Evolutionary conservation across 2,329 filamentous ascomycete genomes (phyloP), one percentile per base, ranked within the genome.

Genomic region (Tolypocladium ovalisporum): DNA sequence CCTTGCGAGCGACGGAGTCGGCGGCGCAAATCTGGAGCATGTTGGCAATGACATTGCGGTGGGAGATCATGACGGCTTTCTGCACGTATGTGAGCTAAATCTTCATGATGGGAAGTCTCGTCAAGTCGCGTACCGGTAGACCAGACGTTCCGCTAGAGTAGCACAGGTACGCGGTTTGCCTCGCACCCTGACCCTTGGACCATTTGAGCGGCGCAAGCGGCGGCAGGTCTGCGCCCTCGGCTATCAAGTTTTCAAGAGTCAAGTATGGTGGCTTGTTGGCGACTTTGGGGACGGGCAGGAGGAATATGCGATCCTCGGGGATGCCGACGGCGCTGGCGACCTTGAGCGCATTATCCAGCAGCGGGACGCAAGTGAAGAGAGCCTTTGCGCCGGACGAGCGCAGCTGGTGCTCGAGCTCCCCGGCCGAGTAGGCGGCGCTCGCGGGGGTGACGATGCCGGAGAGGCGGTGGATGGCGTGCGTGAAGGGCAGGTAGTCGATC

Each of bases 11-110:
- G 56, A 73, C 63, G 59, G 67, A 53, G 55, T 79, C 70, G 56
- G 69, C 84, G 0, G 77, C 66, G 8, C 65, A 67, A 56, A 85
- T 77, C 67, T 91, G 88, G 52, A 90, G 65, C 0, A 84, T 80
- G 66, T 92, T 93, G 55, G 88, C 82, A 53, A 93, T 92, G 49
- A 92, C 85, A 62, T 93, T 93, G 40, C 75, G 74, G 67, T 93
- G 89, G 4, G 87, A 88, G 59, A 93, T 88, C 85, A 89, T 90
- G 56, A 92, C 89, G 51, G 88, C 89, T 86, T 91, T 90, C 83
- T 88, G 58, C 12, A 15, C 29, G 12, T 47, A 59, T 13, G 47
- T 51, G 15, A 51, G 47, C 27, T 34, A 5, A 7, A 2, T 1
- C 4, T 7, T 10, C 3, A 2, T 29, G 27, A 19, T 9, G 13